phyloP scores from a whole-genome alignment of 495 filamentous ascomycete species.

The Xylaria telfairii region DNA sequence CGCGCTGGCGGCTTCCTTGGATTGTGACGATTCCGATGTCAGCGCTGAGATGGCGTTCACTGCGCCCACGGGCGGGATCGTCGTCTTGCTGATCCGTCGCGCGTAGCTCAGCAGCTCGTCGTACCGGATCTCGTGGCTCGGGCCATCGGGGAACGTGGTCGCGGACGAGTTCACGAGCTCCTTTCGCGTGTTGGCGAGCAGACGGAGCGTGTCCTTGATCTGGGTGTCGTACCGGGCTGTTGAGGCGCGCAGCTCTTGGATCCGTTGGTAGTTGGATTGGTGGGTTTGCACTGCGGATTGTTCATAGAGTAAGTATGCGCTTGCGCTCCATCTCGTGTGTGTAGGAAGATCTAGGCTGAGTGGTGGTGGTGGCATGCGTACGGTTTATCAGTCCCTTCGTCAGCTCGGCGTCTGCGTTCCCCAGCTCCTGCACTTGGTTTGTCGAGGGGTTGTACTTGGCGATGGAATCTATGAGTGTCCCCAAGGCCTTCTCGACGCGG shows the following conservation, averaged over 20 bases:
- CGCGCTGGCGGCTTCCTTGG: slow-evolving; percentile 31
- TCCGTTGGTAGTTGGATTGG: slow-evolving; percentile 69
- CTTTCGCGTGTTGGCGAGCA: slow-evolving; percentile 69
- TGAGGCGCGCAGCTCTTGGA: slow-evolving; percentile 65
- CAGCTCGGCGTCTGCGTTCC: slow-evolving; percentile 71
- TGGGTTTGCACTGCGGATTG: slow-evolving; percentile 63
- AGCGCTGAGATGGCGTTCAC: slow-evolving; percentile 41
- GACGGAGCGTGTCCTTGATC: slow-evolving; percentile 63
- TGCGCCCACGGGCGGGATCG: slow-evolving; percentile 69
- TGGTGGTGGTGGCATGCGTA: slow-evolving; percentile 39
- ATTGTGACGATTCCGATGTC: slow-evolving; percentile 1
- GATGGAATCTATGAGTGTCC: slow-evolving; percentile 73
- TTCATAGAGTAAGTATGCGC: background rate
- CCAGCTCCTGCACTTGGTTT: slow-evolving; percentile 65
- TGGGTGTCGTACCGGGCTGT: slow-evolving; percentile 65
- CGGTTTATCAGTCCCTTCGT: slow-evolving; percentile 62
- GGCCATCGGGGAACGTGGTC: slow-evolving; percentile 53
- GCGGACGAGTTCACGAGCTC: slow-evolving; percentile 66
- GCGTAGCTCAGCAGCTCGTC: slow-evolving; percentile 74
- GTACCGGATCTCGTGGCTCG: slow-evolving; percentile 59
- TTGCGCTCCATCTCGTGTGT: background rate
- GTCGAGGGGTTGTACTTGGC: slow-evolving; percentile 77
- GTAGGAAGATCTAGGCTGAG: no score
- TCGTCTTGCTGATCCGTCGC: slow-evolving; percentile 73
- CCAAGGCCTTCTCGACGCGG: slow-evolving; percentile 70